Evolutionary conservation across 169 alveolate species (phyloP).

Genomic region (Theileria annulata): DNA sequence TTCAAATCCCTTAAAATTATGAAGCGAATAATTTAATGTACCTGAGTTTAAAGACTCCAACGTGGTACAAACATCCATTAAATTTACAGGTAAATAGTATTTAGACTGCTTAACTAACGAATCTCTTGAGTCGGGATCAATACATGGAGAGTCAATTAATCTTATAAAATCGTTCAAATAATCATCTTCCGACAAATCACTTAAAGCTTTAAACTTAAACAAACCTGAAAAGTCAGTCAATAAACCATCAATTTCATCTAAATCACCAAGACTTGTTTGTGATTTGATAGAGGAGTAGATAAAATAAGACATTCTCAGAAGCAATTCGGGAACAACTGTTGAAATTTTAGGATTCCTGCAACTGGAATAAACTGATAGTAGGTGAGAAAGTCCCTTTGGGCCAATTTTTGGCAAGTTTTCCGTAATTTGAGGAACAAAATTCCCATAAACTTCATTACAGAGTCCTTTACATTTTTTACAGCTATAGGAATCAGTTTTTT

Average conservation of each 20-base stretch:
- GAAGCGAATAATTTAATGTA: not conserved
- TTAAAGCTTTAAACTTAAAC: not conserved
- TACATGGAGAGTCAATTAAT: not conserved
- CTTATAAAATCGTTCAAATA: not conserved
- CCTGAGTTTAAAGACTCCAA: not conserved
- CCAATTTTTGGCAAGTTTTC: slow-evolving; percentile 13
- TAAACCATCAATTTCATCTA: slow-evolving; percentile 3
- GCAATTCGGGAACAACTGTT: not conserved
- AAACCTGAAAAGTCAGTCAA: not conserved
- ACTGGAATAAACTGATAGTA: slow-evolving; percentile 30
- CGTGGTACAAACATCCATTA: not conserved
- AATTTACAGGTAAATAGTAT: slow-evolving; percentile 9
- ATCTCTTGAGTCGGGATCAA: not conserved
- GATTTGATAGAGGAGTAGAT: not conserved
- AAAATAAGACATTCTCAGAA: slow-evolving; percentile 11
- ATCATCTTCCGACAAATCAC: not conserved
- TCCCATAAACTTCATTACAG: slow-evolving; percentile 30
- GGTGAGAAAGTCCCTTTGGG: slow-evolving; percentile 59
- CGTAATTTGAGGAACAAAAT: slow-evolving; percentile 8
- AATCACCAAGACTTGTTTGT: not conserved
- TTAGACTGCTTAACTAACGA: not conserved
- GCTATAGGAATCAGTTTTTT: not conserved
- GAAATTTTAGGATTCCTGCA: slow-evolving; percentile 29
- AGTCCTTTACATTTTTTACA: slow-evolving; percentile 62
- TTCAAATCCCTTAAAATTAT: not conserved